phyloP scores from a whole-genome alignment of 2,329 filamentous ascomycete genomes.

The Cordyceps javanica region DNA sequence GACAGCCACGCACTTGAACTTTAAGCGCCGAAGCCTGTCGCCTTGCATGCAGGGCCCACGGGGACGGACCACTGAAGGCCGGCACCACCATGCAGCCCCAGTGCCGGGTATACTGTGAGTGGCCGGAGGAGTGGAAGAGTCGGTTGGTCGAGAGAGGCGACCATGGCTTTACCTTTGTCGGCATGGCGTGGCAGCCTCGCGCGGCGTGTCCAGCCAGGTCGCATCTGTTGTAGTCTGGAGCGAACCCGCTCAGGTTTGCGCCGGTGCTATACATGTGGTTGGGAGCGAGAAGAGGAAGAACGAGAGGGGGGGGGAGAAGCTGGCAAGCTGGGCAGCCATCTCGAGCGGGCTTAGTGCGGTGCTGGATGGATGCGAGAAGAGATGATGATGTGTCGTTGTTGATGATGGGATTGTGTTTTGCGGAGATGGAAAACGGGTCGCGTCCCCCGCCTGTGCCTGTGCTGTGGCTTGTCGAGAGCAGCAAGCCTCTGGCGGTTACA shows the following conservation, averaged over 20 bases:
- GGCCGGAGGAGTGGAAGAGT: not conserved
- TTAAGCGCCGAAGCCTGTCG: slow-evolving; percentile 55
- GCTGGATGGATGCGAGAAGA: not conserved
- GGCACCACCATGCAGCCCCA: not conserved
- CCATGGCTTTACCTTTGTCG: not conserved
- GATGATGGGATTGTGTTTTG: not conserved
- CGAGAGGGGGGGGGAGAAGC: too few species aligned
- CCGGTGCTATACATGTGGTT: not conserved
- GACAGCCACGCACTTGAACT: slow-evolving; percentile 35
- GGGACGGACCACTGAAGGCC: not conserved
- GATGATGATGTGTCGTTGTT: not conserved
- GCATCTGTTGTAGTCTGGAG: not conserved
- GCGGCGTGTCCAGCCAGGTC: not conserved
- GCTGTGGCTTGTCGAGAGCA: not conserved
- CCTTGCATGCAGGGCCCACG: slow-evolving; percentile 41
- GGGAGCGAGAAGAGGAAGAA: not conserved
- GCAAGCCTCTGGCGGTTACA: slow-evolving; percentile 2
- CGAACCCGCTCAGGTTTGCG: not conserved
- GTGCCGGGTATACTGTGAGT: not conserved
- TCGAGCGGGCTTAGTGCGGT: not conserved
- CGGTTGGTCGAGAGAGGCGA: not conserved
- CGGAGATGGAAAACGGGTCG: not conserved
- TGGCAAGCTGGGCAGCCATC: not conserved
- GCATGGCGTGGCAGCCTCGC: slow-evolving; percentile 6
- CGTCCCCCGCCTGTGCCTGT: not conserved